Conservation (phyloP, 306 rosid genomes). For the Rubus idaeus region DNA sequence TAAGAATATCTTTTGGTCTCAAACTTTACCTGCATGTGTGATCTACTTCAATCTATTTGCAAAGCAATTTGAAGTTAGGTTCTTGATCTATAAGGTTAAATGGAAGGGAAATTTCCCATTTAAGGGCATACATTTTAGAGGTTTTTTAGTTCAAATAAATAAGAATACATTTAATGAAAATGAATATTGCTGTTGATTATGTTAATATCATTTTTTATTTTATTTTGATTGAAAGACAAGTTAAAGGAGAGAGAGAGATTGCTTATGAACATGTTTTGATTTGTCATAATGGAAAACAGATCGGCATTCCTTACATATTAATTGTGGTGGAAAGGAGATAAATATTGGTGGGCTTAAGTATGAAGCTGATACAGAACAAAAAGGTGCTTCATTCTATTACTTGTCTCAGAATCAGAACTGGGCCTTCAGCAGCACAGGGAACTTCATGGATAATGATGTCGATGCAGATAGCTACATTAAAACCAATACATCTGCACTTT, state of each 20-base stretch:
- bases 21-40: background rate
- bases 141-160: no score
- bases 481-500: constrained; percentile 63
- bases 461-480: constrained; percentile 61
- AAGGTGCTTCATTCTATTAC: constrained; percentile 71
- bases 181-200: no score
- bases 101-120: no score
- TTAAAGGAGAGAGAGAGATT: no score
- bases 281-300: constrained; percentile 38
- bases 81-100: no score
- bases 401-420: constrained; percentile 45
- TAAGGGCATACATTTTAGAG: no score
- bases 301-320: constrained; percentile 57
- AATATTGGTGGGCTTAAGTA: constrained; percentile 40
- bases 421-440: constrained; percentile 94
- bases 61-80: background rate
- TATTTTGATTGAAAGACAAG: background rate
- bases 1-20: constrained; percentile 31
- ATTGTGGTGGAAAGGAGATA: constrained; percentile 85
- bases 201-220: no score
- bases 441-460: constrained; percentile 83
- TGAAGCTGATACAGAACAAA: constrained; percentile 66
- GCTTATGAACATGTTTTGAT: background rate
- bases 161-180: no score
- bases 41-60: background rate